Base-by-base conservation (phyloP, 2,329 filamentous ascomycete genomes). In the Apiospora koreana region DNA sequence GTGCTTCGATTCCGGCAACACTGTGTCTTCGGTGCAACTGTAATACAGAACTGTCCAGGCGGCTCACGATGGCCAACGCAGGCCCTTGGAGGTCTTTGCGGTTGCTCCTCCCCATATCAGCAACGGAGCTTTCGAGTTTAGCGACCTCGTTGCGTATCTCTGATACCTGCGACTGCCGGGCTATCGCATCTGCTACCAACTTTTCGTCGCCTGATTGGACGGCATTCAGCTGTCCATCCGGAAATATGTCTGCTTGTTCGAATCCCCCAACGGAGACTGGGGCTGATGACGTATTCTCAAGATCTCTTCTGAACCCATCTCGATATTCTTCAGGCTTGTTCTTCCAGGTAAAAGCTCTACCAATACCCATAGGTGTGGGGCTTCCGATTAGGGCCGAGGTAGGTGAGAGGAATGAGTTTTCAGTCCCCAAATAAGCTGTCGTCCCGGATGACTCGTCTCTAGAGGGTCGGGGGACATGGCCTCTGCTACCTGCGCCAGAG, bases 1-100 rank as follows among this genome's bases (percentile, higher is more conserved):
- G 71, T 4, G 79, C 71, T 9, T 78, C 78, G 0, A 78, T 76
- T 1, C 79, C 77, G 5, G 84, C 82, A 48, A 89, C 80, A 75
- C 89, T 92, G 75, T 91, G 87, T 28, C 92, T 89, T 23, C 92
- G 88, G 35, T 87, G 86, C 12, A 94, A 83, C 10, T 85, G 83
- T 7, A 84, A 77, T n/a, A 86, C 79, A 70, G 74, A 84, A 65
- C 77, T 80, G 68, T 83, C 83, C 4, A 80, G 80, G 64, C 79
- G 84, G 71, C 83, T 84, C 75, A 87, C 84, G 12, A 85, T 83
- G 67, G 83, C 83, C 1, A 87, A 78, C 12, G 89, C 77, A 0
- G 86, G 83, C 1, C 88, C 86, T 68, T 88, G 85, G 0, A 91
- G 80, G 71, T 92, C 90, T 9, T 84, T 80, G 18, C 50, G 31